Evolutionary conservation across 1,284 basidiomycete genomes (phyloP).

Genomic region (Papiliotrema laurentii): DNA sequence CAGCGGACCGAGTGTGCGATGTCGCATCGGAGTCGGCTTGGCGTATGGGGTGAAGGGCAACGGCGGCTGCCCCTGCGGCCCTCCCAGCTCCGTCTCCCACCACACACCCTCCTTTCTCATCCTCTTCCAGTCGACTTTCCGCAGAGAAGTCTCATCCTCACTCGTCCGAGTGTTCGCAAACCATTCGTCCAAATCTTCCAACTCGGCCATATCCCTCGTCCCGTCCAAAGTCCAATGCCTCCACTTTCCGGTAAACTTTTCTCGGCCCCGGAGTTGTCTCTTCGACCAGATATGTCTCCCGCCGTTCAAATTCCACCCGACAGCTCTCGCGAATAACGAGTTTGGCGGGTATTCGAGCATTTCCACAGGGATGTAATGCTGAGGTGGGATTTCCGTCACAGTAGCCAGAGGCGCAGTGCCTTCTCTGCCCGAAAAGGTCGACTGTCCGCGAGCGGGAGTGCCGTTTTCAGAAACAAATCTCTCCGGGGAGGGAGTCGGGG

Average conservation of each 20-base stretch:
- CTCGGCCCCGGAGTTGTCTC: constrained; percentile 38
- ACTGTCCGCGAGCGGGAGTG: constrained; percentile 18
- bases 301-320: constrained; percentile 46
- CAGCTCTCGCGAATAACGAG: constrained; percentile 30
- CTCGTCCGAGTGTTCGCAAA: constrained; percentile 17
- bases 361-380: constrained; percentile 35
- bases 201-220: constrained; percentile 40
- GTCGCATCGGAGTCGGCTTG: constrained; percentile 15
- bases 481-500: constrained; percentile 38
- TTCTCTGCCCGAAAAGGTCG: constrained; percentile 20
- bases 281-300: constrained; percentile 38
- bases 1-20: constrained; percentile 15
- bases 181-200: constrained; percentile 37
- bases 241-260: constrained; percentile 46
- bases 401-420: constrained; percentile 11
- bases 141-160: constrained; percentile 2
- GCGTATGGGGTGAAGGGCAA: constrained; percentile 21
- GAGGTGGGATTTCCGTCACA: constrained; percentile 17
- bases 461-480: constrained; percentile 11
- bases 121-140: constrained; percentile 35
- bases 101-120: constrained; percentile 24
- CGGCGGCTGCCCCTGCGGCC: constrained; percentile 30
- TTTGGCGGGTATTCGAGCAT: constrained; percentile 45
- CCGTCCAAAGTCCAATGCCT: constrained; percentile 41
- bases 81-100: constrained; percentile 40